These are phyloP conservation scores for Carallia pectinifolia DNA, from an alignment of 345 rosid species.

Conservation along the genomic window DNA sequence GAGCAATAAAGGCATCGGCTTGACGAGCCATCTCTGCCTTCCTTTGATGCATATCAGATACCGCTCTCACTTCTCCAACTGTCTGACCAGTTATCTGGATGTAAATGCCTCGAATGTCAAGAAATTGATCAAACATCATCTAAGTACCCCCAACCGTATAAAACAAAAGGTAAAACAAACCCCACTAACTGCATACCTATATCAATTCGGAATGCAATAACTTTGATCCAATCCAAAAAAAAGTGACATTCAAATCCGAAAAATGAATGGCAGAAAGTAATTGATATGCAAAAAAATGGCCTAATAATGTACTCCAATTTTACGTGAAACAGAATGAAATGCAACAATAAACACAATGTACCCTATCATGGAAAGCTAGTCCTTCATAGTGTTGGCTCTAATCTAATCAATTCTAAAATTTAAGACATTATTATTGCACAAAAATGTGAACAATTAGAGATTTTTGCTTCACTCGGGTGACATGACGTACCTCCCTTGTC, in stretches of 20 bases:
- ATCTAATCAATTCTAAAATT: no score
- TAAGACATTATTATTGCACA: neutral
- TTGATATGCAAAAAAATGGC: neutral
- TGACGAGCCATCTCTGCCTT: slow-evolving; percentile 96
- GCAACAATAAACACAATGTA: neutral
- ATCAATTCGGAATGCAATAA: neutral
- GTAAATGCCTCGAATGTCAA: neutral
- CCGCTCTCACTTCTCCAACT: slow-evolving; percentile 89
- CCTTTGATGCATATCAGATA: slow-evolving; percentile 90
- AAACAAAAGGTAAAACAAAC: neutral
- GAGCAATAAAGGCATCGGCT: slow-evolving; percentile 94
- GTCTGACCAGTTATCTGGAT: slow-evolving; percentile 74
- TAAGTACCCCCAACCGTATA: no score
- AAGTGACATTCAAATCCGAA: neutral
- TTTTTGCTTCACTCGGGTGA: neutral
- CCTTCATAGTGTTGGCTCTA: no score
- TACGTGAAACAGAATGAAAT: neutral
- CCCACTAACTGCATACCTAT: neutral
- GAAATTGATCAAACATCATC: no score
- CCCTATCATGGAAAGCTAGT: no score
- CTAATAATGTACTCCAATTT: neutral
- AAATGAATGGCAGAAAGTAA: neutral
- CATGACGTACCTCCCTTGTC: slow-evolving; percentile 72
- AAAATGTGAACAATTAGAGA: neutral
- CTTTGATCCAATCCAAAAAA: neutral